Percentiles rank a stretch among this genome's conserved stretches.
Evolutionary conservation across 371 early-diverging fungal genomes (phyloP).

Genomic region (Smittium culicis): DNA sequence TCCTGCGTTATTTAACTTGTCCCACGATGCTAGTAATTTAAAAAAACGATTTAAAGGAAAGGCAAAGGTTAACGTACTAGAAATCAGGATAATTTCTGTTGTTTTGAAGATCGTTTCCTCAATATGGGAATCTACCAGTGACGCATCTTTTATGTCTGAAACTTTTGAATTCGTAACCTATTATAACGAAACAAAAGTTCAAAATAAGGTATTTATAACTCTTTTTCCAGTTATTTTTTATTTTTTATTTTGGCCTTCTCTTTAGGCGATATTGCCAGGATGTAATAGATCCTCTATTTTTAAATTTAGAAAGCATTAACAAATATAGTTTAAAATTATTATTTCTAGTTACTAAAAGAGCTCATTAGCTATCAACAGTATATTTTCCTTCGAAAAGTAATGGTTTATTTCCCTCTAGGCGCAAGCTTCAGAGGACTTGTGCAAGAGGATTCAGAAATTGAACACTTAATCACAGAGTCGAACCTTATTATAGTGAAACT

Average conservation of each 20-base stretch:
- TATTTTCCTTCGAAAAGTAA: slow-evolving; percentile 44
- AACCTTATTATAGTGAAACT: neutral
- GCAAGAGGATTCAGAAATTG: slow-evolving; percentile 37
- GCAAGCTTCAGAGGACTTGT: slow-evolving; percentile 30
- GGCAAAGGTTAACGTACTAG: slow-evolving; percentile 2
- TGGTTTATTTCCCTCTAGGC: slow-evolving; percentile 61
- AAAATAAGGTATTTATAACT: slow-evolving; percentile 35
- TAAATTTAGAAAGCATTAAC: neutral
- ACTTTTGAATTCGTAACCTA: neutral
- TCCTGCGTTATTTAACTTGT: slow-evolving; percentile 42
- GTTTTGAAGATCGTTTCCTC: slow-evolving; percentile 11
- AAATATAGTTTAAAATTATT: slow-evolving; percentile 9
- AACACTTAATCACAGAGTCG: neutral
- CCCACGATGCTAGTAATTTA: slow-evolving; percentile 16
- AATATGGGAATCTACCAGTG: neutral
- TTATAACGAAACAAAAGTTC: slow-evolving; percentile 19
- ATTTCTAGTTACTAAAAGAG: slow-evolving; percentile 9
- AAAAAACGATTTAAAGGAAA: slow-evolving; percentile 12
- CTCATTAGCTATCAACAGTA: slow-evolving; percentile 21
- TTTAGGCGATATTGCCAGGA: no score
- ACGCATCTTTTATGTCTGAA: slow-evolving; percentile 2
- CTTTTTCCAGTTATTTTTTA: neutral
- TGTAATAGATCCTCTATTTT: no score
- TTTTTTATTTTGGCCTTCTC: no score
- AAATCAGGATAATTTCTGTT: slow-evolving; percentile 12